A percentile compares a stretch with the other conserved stretches of the same genome.
Conservation (phyloP, 116 monocot genomes). For the Dioscorea cayenensis region DNA sequence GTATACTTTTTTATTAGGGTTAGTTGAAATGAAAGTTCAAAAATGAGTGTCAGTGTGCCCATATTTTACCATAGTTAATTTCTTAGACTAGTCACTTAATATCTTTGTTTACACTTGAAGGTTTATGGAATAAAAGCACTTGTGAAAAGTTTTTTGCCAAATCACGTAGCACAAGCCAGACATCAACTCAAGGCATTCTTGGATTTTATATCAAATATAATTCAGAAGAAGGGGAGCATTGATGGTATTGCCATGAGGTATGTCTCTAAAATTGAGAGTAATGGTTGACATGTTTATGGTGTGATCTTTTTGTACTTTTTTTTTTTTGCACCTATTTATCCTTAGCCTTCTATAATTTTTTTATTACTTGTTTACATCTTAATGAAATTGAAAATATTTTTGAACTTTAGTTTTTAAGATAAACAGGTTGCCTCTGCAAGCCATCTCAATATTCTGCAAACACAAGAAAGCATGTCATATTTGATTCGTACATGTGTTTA, state of each 20-base stretch:
- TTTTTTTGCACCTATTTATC: neutral
- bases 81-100: neutral
- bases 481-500: too few relatives aligned
- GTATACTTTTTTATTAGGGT: neutral
- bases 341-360: neutral
- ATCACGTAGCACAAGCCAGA: slow-evolving; percentile 10
- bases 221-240: slow-evolving; percentile 29
- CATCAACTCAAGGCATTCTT: slow-evolving; percentile 26
- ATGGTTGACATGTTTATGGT: neutral
- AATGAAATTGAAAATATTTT: too few relatives aligned
- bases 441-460: too few relatives aligned
- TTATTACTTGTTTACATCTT: too few relatives aligned
- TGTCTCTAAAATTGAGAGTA: neutral
- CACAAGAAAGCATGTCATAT: too few relatives aligned
- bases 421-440: too few relatives aligned
- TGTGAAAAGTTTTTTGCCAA: slow-evolving; percentile 51
- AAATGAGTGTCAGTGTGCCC: too few relatives aligned
- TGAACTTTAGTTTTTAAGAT: too few relatives aligned
- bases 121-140: slow-evolving; percentile 66
- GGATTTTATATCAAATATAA: slow-evolving; percentile 34
- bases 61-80: neutral
- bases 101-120: slow-evolving; percentile 14
- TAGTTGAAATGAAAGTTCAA: too few relatives aligned
- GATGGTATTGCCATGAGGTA: slow-evolving; percentile 31
- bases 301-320: neutral